Percentiles rank a stretch among this genome's conserved stretches.
phyloP scores from a whole-genome alignment of 495 filamentous ascomycete genomes.

The Viridothelium virens region DNA sequence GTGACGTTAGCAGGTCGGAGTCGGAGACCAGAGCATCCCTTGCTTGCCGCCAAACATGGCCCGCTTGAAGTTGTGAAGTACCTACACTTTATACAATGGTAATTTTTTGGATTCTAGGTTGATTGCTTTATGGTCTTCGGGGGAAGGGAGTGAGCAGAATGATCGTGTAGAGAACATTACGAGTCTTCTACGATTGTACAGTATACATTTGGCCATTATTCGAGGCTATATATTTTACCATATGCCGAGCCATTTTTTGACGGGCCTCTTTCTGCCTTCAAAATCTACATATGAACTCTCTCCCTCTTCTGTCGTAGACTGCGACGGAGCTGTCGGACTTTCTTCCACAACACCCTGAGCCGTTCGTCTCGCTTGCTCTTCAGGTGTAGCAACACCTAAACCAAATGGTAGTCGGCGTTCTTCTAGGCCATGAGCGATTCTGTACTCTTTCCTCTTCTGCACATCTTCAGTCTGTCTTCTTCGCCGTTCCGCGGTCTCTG shows the following conservation, averaged over 20 bases:
- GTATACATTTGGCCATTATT: not conserved
- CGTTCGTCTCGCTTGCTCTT: not conserved
- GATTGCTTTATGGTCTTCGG: no score
- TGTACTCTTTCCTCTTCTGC: conserved; percentile 67
- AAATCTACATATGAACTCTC: not conserved
- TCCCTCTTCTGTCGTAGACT: not conserved
- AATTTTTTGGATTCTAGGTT: no score
- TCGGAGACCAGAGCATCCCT: no score
- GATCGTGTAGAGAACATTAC: not conserved
- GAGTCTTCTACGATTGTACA: not conserved
- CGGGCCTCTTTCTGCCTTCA: not conserved
- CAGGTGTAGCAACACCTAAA: not conserved
- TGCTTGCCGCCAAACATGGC: no score
- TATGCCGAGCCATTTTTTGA: conserved; percentile 7
- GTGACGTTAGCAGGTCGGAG: not conserved
- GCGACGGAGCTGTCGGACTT: not conserved
- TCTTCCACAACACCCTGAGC: not conserved
- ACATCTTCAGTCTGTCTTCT: conserved; percentile 65
- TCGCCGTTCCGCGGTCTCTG: conserved; percentile 57
- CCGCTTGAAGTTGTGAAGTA: no score
- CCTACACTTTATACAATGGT: no score
- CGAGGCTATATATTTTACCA: not conserved
- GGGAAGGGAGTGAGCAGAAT: not conserved
- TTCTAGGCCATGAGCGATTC: conserved; percentile 73
- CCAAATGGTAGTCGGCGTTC: conserved; percentile 5